Percentiles rank a stretch among this genome's conserved stretches.
Conservation (phyloP, 306 rosid genomes). For the Hippophae rhamnoides region DNA sequence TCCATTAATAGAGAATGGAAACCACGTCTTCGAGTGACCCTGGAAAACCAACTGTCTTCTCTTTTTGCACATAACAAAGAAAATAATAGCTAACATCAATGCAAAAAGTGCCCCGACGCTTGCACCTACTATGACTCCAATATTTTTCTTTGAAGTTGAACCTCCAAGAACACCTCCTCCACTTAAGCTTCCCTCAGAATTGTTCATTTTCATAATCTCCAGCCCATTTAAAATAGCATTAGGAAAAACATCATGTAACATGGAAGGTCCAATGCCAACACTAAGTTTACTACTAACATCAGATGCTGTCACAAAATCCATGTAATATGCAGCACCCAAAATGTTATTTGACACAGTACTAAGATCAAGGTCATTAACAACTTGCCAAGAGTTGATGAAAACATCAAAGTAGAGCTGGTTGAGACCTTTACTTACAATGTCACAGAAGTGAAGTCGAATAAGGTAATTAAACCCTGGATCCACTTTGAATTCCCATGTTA, state of each 20-base stretch:
- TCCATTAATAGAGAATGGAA: conserved; percentile 50
- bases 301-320: conserved; percentile 41
- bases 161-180: conserved; percentile 17
- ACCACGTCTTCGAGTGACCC: conserved; percentile 60
- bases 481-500: conserved; percentile 67
- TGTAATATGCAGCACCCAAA: conserved; percentile 46
- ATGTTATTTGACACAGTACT: conserved; percentile 1
- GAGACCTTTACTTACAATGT: conserved; percentile 45
- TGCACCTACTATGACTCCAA: conserved; percentile 52
- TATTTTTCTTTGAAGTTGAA: conserved; percentile 30
- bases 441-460: conserved; percentile 81
- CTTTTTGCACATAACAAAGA: conserved; percentile 42
- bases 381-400: conserved; percentile 44
- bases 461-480: conserved; percentile 71
- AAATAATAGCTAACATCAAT: conserved; percentile 32
- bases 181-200: conserved; percentile 61
- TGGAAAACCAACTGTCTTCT: conserved; percentile 33
- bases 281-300: conserved; percentile 25
- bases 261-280: conserved; percentile 67
- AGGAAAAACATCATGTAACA: conserved; percentile 30
- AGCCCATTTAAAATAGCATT: conserved; percentile 86
- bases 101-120: conserved; percentile 39
- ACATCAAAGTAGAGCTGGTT: conserved; percentile 65
- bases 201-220: conserved; percentile 86
- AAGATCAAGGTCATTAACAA: conserved; percentile 43